These are phyloP conservation scores for Leishmania martiniquensis DNA, from an alignment of 208 protist genomes.

Conservation along the genomic window DNA sequence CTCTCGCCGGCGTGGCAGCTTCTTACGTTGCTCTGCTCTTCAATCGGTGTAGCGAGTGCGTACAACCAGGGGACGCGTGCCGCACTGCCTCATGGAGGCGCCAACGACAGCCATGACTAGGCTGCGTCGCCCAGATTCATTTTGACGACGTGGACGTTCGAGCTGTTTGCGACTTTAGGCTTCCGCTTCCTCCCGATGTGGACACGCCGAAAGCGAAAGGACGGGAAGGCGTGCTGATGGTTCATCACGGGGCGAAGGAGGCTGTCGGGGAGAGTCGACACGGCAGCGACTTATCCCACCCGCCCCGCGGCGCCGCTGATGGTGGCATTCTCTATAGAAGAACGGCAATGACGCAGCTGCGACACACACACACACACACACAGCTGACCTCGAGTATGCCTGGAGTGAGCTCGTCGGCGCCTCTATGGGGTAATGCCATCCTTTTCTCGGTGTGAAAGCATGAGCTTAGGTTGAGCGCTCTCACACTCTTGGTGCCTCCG, in stretches of 20 bases:
- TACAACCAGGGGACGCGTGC: slow-evolving; percentile 40
- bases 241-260: neutral
- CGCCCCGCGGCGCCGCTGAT: neutral
- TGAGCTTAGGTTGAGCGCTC: neutral
- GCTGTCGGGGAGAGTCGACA: neutral
- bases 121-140: slow-evolving; percentile 42
- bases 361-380: neutral
- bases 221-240: neutral
- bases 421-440: neutral
- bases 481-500: neutral
- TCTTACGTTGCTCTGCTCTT: slow-evolving; percentile 42
- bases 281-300: neutral
- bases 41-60: slow-evolving; percentile 36
- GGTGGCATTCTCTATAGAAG: neutral
- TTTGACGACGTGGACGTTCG: slow-evolving; percentile 43
- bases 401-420: neutral
- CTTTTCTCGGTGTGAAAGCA: neutral
- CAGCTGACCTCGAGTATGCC: neutral
- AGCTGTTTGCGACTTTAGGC: slow-evolving; percentile 33
- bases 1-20: slow-evolving; percentile 34
- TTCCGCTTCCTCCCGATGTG: slow-evolving; percentile 42
- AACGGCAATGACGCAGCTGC: neutral
- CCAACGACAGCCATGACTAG: slow-evolving; percentile 33
- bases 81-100: slow-evolving; percentile 18
- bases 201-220: neutral